Percentiles rank a stretch among this genome's conserved stretches.
Evolutionary conservation across 345 rosid species (phyloP).

Genomic region (Populus pruinosa): DNA sequence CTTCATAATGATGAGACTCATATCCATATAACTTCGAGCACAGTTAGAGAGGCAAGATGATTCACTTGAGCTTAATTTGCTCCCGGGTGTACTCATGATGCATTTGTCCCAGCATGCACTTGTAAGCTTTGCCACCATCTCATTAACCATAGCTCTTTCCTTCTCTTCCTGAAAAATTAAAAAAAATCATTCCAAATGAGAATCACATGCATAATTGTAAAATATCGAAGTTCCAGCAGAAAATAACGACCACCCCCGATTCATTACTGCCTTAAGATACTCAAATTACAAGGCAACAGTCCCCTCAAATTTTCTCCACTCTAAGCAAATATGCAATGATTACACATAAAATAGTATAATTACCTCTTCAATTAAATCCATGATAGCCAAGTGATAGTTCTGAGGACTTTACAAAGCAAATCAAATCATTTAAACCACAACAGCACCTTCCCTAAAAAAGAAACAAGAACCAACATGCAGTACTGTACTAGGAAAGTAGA

Average conservation of each 20-base stretch:
- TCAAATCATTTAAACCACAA: neutral
- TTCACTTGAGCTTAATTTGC: slow-evolving; percentile 92
- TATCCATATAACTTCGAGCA: slow-evolving; percentile 76
- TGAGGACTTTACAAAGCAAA: neutral
- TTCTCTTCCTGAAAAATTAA: slow-evolving; percentile 60
- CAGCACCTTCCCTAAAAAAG: neutral
- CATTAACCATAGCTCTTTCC: slow-evolving; percentile 77
- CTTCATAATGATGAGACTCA: slow-evolving; percentile 70
- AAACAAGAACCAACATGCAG: neutral
- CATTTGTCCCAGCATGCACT: slow-evolving; percentile 97
- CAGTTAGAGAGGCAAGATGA: slow-evolving; percentile 69
- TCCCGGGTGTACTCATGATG: slow-evolving; percentile 73
- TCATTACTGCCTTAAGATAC: neutral
- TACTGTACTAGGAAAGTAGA: neutral
- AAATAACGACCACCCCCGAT: neutral
- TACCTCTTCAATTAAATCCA: neutral
- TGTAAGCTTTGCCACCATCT: slow-evolving; percentile 76
- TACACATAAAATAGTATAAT: neutral
- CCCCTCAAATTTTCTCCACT: neutral
- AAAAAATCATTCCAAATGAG: slow-evolving; percentile 2
- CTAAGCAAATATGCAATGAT: neutral
- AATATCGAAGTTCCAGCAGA: neutral
- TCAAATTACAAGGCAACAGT: neutral
- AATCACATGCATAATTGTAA: neutral
- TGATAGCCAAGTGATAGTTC: neutral